phyloP scores from a whole-genome alignment of 306 rosid genomes.

The Herpetospermum pedunculosum region DNA sequence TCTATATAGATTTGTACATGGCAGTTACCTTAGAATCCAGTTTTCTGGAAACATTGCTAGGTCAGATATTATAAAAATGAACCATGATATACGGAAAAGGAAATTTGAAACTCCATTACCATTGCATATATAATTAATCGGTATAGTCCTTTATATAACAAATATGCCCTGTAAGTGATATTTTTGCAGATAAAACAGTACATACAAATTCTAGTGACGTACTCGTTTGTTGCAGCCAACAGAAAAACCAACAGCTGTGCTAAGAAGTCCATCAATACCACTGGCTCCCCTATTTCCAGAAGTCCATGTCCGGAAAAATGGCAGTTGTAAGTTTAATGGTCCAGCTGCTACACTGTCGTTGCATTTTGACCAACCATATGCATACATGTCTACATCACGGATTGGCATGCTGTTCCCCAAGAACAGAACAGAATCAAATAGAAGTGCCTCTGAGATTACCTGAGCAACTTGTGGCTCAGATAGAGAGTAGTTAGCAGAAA shows the following conservation, averaged over 20 bases:
- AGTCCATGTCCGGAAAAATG: conserved; percentile 53
- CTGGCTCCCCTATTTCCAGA: conserved; percentile 92
- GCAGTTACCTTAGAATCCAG: background rate
- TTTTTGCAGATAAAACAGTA: background rate
- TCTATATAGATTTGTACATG: background rate
- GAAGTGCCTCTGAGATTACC: conserved; percentile 53
- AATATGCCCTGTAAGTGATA: background rate
- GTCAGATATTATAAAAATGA: background rate
- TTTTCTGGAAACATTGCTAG: background rate
- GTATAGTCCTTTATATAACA: background rate
- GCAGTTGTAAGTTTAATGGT: conserved; percentile 37
- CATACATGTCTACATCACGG: conserved; percentile 88
- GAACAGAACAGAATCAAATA: conserved; percentile 64
- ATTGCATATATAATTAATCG: too few relatives aligned
- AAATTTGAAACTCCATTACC: background rate
- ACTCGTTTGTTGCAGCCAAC: conserved; percentile 80
- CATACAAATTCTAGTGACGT: conserved; percentile 11
- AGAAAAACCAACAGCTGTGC: conserved; percentile 92
- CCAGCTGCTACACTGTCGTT: conserved; percentile 21
- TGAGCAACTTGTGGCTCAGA: conserved; percentile 84
- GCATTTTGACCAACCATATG: conserved; percentile 43
- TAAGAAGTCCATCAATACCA: conserved; percentile 93
- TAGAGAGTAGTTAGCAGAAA: conserved; percentile 42
- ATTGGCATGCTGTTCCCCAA: conserved; percentile 95
- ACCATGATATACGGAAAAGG: background rate